Percentiles rank a stretch among this genome's conserved stretches.
phyloP scores from a whole-genome alignment of 1,139 yeast genomes.

The Lodderomyces orthopsilosis region DNA sequence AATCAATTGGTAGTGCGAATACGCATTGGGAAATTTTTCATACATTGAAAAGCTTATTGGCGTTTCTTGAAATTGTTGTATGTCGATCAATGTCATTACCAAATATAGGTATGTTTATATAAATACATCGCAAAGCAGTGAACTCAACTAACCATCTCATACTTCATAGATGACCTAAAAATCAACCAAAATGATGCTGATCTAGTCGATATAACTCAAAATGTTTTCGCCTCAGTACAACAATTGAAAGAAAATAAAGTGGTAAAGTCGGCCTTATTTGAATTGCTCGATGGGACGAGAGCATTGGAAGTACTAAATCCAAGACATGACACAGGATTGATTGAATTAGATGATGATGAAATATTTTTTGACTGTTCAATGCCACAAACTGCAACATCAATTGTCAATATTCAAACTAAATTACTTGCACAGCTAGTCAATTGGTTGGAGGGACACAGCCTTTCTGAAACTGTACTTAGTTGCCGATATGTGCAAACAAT shows the following conservation, averaged over 20 bases:
- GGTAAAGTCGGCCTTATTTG: conserved; percentile 52
- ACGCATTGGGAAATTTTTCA: neutral
- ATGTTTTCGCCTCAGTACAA: conserved; percentile 30
- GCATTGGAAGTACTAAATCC: conserved; percentile 65
- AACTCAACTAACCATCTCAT: neutral
- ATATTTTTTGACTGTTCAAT: conserved; percentile 32
- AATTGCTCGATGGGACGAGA: conserved; percentile 69
- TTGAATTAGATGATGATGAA: conserved; percentile 42
- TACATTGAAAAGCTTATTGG: neutral
- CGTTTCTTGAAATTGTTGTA: neutral
- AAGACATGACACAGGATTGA: conserved; percentile 62
- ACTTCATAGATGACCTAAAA: neutral
- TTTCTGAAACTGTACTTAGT: conserved; percentile 62
- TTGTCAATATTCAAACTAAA: conserved; percentile 47
- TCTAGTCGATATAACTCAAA: conserved; percentile 44
- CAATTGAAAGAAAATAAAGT: conserved; percentile 40
- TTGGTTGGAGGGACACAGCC: conserved; percentile 63
- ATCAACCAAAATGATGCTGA: conserved; percentile 13
- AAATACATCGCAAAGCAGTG: neutral
- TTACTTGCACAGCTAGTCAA: conserved; percentile 45
- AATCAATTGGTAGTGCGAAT: neutral
- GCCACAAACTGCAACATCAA: conserved; percentile 33
- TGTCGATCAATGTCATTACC: neutral
- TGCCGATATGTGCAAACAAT: conserved; percentile 61
- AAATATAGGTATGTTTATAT: neutral